A percentile compares a stretch with the other conserved stretches of the same genome.
Evolutionary conservation across 768 basidiomycete genomes (phyloP).

Genomic region (Xerocomus spinulosus): DNA sequence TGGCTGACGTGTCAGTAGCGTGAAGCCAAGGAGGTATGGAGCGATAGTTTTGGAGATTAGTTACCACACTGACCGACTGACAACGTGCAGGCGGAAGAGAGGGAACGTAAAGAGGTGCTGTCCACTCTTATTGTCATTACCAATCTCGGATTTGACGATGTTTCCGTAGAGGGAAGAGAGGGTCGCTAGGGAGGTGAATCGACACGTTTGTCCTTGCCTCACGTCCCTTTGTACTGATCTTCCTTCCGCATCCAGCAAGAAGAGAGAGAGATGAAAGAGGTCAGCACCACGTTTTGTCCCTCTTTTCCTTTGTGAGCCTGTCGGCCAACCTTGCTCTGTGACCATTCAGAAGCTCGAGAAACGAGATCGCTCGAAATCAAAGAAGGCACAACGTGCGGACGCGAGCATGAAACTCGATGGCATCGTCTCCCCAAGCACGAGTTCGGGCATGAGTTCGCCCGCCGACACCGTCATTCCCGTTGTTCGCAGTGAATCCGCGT

Average conservation of each 20-base stretch:
- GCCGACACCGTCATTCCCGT: conserved; percentile 19
- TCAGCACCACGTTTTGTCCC: conserved; percentile 13
- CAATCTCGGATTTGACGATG: conserved; percentile 5
- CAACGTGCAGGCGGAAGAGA: conserved; percentile 50
- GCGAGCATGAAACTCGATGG: conserved; percentile 28
- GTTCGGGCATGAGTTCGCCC: conserved; percentile 6
- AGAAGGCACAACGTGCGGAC: conserved; percentile 39
- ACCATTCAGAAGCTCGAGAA: conserved; percentile 46
- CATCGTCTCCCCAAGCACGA: conserved; percentile 7
- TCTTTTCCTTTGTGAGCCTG: not conserved
- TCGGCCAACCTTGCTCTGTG: not conserved
- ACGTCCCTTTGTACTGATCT: conserved; percentile 16
- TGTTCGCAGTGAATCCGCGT: conserved; percentile 31
- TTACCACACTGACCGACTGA: conserved; percentile 3
- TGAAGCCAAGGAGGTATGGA: conserved; percentile 75
- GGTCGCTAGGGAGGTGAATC: conserved; percentile 51
- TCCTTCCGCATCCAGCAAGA: conserved; percentile 33
- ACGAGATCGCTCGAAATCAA: conserved; percentile 54
- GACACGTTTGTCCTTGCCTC: not conserved
- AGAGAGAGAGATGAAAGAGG: conserved; percentile 46
- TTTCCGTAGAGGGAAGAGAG: conserved; percentile 45
- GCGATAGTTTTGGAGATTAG: conserved; percentile 22
- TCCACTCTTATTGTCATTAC: not conserved
- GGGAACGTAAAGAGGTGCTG: conserved; percentile 55
- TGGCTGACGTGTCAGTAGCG: conserved; percentile 41